Conservation (phyloP, 1,139 yeast genomes). For the Candida dubliniensis region DNA sequence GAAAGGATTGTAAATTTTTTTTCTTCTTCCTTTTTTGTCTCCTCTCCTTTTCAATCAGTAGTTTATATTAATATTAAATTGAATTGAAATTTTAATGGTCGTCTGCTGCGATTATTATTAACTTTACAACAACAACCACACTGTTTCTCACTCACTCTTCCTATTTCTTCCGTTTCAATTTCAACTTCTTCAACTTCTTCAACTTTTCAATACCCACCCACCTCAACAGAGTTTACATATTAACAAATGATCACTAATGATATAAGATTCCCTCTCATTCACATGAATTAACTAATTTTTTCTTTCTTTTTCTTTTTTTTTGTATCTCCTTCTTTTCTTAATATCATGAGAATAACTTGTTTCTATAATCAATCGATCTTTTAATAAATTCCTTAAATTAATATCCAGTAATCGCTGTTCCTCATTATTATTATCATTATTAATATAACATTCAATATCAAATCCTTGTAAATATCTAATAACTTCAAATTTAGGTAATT, state of each 20-base stretch:
- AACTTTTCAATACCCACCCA: too few species aligned
- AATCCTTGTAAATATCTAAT: slow-evolving; percentile 14
- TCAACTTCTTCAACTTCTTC: too few species aligned
- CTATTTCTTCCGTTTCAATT: too few species aligned
- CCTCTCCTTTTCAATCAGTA: background rate
- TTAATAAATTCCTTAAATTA: slow-evolving; percentile 7
- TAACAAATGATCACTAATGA: too few species aligned
- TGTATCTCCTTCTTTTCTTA: background rate
- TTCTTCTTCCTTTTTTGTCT: background rate
- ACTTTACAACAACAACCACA: too few species aligned
- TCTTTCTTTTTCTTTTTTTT: background rate
- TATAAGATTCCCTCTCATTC: background rate
- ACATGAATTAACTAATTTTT: background rate
- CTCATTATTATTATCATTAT: too few species aligned
- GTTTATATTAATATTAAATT: too few species aligned
- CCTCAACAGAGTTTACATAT: too few species aligned
- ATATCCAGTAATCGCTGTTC: slow-evolving; percentile 8
- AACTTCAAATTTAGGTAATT: slow-evolving; percentile 13
- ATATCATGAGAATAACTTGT: background rate
- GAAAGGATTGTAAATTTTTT: background rate
- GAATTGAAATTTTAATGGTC: too few species aligned
- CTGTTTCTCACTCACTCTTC: too few species aligned
- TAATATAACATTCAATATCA: slow-evolving; percentile 7
- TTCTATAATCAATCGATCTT: slow-evolving; percentile 6
- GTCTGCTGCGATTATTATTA: too few species aligned